Percentiles rank a stretch among this genome's conserved stretches.
phyloP scores from a whole-genome alignment of 331 rosid species.

The Quercus tomentella region DNA sequence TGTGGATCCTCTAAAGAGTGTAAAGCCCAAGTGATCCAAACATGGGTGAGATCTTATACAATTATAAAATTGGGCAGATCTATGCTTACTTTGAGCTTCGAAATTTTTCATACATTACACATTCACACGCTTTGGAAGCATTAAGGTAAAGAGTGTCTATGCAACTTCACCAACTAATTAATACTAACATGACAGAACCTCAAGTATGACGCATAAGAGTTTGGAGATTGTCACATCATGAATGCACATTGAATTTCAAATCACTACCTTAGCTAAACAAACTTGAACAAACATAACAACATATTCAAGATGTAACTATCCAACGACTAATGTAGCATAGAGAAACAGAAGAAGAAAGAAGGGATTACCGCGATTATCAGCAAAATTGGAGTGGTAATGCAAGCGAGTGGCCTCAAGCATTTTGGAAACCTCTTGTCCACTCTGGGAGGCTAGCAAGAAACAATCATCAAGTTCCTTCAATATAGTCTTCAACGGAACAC shows the following conservation, averaged over 20 bases:
- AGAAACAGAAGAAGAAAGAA: background rate
- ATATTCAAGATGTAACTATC: background rate
- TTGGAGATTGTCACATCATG: background rate
- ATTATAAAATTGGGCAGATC: background rate
- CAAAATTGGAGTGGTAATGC: constrained; percentile 95
- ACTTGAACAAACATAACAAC: background rate
- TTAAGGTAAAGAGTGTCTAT: background rate
- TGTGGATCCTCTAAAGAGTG: background rate
- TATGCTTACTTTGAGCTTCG: background rate
- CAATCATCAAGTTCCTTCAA: constrained; percentile 60
- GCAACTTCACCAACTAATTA: background rate
- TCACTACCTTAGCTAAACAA: background rate
- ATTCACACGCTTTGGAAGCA: background rate
- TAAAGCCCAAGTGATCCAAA: background rate
- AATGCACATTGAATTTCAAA: background rate
- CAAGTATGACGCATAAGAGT: background rate
- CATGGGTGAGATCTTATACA: background rate
- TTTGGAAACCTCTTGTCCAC: constrained; percentile 87
- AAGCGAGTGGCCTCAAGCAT: constrained; percentile 95
- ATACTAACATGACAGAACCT: background rate
- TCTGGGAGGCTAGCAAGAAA: constrained; percentile 67
- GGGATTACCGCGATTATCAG: constrained; percentile 73
- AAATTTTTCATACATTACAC: background rate
- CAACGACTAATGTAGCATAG: background rate
- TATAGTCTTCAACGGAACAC: constrained; percentile 50